Conservation (phyloP, 139 green algal species). For the Deuterostichococcus epilithicus region DNA sequence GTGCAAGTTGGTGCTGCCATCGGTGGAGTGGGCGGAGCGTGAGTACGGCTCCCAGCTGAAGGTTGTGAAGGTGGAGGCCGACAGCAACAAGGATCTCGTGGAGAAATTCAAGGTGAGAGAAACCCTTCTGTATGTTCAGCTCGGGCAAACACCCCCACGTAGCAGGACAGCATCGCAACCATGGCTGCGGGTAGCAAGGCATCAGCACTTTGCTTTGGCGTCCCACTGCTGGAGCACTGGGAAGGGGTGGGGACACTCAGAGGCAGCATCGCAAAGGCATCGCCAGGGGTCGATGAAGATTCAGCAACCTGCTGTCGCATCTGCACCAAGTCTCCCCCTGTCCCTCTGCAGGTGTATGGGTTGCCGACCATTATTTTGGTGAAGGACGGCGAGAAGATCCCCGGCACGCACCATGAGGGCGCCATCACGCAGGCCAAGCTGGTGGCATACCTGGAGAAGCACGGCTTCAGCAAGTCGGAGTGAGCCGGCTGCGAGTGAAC, state of each 20-base stretch:
- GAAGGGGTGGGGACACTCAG: too few relatives aligned
- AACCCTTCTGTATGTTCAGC: too few relatives aligned
- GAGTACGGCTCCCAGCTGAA: conserved; percentile 73
- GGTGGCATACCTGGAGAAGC: conserved; percentile 63
- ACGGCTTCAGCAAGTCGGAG: conserved; percentile 29
- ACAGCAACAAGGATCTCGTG: conserved; percentile 75
- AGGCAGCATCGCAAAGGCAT: not conserved
- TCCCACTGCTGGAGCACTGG: too few relatives aligned
- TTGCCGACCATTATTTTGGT: conserved; percentile 92
- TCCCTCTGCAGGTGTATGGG: conserved; percentile 77
- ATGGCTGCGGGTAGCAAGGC: too few relatives aligned
- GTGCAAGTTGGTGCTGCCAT: conserved; percentile 83
- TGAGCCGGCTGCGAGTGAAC: too few relatives aligned
- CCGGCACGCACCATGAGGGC: conserved; percentile 79
- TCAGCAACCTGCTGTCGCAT: not conserved
- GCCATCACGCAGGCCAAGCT: conserved; percentile 77
- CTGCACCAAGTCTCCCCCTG: too few relatives aligned
- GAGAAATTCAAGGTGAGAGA: conserved; percentile 82
- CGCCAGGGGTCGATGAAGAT: conserved; percentile 1
- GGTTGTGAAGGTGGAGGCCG: conserved; percentile 92
- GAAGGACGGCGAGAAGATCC: conserved; percentile 77
- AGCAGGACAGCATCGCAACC: too few relatives aligned
- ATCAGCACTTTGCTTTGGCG: too few relatives aligned
- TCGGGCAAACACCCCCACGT: too few relatives aligned
- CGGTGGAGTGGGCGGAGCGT: conserved; percentile 70